A percentile compares a stretch with the other conserved stretches of the same genome.
phyloP scores from a whole-genome alignment of 148 eudicot species.

The Simmondsia chinensis region DNA sequence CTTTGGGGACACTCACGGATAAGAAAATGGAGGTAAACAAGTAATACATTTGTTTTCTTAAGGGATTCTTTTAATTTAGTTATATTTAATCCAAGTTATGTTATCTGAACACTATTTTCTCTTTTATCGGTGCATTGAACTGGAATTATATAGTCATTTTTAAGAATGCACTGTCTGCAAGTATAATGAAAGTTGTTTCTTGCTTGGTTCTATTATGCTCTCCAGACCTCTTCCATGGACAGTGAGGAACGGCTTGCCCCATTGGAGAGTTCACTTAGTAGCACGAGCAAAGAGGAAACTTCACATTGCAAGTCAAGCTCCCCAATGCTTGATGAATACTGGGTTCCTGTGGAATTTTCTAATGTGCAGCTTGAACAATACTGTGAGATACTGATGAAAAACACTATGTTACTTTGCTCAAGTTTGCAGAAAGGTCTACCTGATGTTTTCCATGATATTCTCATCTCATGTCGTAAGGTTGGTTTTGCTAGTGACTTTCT shows the following conservation, averaged over 20 bases:
- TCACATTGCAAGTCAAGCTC: slow-evolving; percentile 22
- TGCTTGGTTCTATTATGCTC: no score
- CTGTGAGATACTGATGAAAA: slow-evolving; percentile 45
- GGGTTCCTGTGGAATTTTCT: slow-evolving; percentile 69
- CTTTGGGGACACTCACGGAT: no score
- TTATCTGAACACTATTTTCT: no score
- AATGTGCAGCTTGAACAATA: slow-evolving; percentile 87
- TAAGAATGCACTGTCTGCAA: no score
- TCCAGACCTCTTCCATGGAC: no score
- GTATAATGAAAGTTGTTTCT: no score
- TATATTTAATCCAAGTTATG: no score
- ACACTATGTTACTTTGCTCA: slow-evolving; percentile 35
- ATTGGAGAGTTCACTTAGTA: background rate
- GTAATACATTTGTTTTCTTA: no score
- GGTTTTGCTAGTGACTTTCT: slow-evolving; percentile 1
- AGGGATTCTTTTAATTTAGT: no score
- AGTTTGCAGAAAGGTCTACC: slow-evolving; percentile 25
- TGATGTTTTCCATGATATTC: slow-evolving; percentile 39
- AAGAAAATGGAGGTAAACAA: no score
- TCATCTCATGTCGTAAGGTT: slow-evolving; percentile 48
- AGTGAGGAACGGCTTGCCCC: slow-evolving; percentile 6
- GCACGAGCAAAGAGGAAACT: slow-evolving; percentile 5
- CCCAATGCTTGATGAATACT: slow-evolving; percentile 53
- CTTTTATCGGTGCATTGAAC: no score
- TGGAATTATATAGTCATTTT: no score